Evolutionary conservation across 768 basidiomycete genomes (phyloP).

Genomic region (Brasilioporus rufonigricans): DNA sequence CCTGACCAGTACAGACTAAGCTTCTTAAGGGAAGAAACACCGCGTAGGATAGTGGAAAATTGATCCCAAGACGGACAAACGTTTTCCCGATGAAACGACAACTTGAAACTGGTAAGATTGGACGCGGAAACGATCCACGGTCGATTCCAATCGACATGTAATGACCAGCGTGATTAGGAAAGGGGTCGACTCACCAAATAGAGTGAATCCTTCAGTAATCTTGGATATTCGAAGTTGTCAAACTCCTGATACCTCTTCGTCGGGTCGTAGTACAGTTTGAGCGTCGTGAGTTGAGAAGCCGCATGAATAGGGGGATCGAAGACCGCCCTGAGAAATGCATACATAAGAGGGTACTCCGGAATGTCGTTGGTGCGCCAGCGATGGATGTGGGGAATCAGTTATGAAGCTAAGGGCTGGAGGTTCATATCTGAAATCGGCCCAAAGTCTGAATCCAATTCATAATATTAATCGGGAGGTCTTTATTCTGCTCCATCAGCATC

Average conservation of each 20-base stretch:
- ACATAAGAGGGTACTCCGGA: constrained; percentile 46
- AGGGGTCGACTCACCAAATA: constrained; percentile 55
- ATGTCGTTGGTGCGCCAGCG: constrained; percentile 38
- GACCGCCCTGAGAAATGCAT: constrained; percentile 41
- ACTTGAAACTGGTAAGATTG: constrained; percentile 47
- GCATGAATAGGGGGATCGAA: constrained; percentile 31
- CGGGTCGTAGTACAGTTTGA: constrained; percentile 54
- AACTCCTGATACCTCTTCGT: no score
- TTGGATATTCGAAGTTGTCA: no score
- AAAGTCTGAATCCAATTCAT: no score
- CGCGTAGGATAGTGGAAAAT: constrained; percentile 50
- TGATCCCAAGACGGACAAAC: constrained; percentile 59
- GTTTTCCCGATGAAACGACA: constrained; percentile 61
- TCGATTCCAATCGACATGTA: constrained; percentile 65
- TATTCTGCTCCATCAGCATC: constrained; percentile 52
- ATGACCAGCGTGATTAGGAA: constrained; percentile 46
- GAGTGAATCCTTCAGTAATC: constrained; percentile 39
- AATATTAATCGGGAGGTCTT: constrained; percentile 22
- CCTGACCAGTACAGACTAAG: no score
- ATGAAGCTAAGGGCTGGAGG: no score
- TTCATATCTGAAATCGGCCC: no score
- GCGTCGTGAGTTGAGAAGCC: constrained; percentile 52
- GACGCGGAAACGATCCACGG: constrained; percentile 30
- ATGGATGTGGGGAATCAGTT: constrained; percentile 42
- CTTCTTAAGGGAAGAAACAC: constrained; percentile 51